A percentile compares a stretch with the other conserved stretches of the same genome.
Evolutionary conservation across 2,329 filamentous ascomycete genomes (phyloP).

Genomic region (Didymella segeticola): DNA sequence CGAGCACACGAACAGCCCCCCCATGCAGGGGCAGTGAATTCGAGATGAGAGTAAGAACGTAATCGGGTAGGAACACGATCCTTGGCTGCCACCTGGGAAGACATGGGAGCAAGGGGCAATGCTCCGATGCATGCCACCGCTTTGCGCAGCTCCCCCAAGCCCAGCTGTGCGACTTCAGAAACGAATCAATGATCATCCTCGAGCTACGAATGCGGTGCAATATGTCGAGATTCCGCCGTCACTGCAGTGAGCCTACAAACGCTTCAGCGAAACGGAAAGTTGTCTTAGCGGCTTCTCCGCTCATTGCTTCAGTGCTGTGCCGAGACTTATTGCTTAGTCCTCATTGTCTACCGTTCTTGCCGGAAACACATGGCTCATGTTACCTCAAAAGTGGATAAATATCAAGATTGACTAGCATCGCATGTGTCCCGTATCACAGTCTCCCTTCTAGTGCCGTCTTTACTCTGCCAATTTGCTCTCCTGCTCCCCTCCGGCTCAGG

Average conservation of each 20-base stretch:
- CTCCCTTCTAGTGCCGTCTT: constrained; percentile 22
- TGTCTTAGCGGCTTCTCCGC: constrained; percentile 26
- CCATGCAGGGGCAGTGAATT: constrained; percentile 24
- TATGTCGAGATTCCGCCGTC: constrained; percentile 40
- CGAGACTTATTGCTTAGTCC: constrained; percentile 27
- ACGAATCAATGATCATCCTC: constrained; percentile 33
- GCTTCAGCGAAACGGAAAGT: constrained; percentile 26
- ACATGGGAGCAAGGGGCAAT: constrained; percentile 38
- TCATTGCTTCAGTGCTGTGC: constrained; percentile 26
- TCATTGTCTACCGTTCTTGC: constrained; percentile 31
- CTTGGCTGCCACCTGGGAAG: constrained; percentile 28
- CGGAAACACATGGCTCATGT: constrained; percentile 42
- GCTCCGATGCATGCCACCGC: constrained; percentile 42
- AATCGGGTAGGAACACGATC: constrained; percentile 27
- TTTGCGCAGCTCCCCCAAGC: constrained; percentile 31
- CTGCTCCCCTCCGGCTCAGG: constrained; percentile 13
- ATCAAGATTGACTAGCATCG: constrained; percentile 46
- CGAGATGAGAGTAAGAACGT: constrained; percentile 15
- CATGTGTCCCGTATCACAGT: constrained; percentile 42
- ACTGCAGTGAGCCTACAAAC: constrained; percentile 40
- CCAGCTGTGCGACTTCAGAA: constrained; percentile 33
- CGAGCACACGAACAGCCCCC: constrained; percentile 6
- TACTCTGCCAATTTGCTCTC: constrained; percentile 28
- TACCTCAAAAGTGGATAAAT: constrained; percentile 39
- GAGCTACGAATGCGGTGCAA: constrained; percentile 39